Base-by-base conservation (phyloP, 768 basidiomycete genomes). In the Tephrocybe sp. region DNA sequence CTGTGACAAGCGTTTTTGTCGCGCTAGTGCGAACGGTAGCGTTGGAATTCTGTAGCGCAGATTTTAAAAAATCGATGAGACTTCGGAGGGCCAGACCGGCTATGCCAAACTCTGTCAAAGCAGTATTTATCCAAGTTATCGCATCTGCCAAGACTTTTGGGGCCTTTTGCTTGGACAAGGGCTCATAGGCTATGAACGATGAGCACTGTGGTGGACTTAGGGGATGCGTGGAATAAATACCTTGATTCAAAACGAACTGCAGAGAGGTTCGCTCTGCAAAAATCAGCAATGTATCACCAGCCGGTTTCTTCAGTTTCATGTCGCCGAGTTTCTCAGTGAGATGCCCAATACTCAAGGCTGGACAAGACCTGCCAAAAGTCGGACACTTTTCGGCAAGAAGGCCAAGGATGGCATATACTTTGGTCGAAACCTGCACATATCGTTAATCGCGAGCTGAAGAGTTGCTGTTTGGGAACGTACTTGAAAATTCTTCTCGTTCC, bases 401-500 rank as follows among this genome's bases (percentile, higher is more conserved):
- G 33, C 62, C 69, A 58, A 98, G 76, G 48, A 93, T 83, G 21
- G 79, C 84, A 67, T 94, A 98, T 44, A 98, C 67, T 68, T 95
- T 98, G 14, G 86, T 76, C 5, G 91, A 94, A 40, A 99, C 95
- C 94, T 98, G 48, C 21, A 24, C n/a, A 25, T 45, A 25, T 30
- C 26, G 36, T 41, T 49, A 39, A 51, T 37, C 26, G 38, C 6
- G 25, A 51, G 32, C 40, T 26, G 44, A 12, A 12, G 23, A 45
- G 20, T 28, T 15, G 32, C 17, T 15, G 38, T 36, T 44, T 11
- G 24, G 20, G 25, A 5, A 62, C 69, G 50, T 53, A 90, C 95
- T 74, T 99, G 96, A 59, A 99, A 99, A 62, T 98, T 99, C 76
- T 97, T 98, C 73, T 99, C 97, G n/a, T 78, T 81, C 94, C 93